Evolutionary conservation across 257 asterid species (phyloP).

Genomic region (Fraxinus quadrangulata): DNA sequence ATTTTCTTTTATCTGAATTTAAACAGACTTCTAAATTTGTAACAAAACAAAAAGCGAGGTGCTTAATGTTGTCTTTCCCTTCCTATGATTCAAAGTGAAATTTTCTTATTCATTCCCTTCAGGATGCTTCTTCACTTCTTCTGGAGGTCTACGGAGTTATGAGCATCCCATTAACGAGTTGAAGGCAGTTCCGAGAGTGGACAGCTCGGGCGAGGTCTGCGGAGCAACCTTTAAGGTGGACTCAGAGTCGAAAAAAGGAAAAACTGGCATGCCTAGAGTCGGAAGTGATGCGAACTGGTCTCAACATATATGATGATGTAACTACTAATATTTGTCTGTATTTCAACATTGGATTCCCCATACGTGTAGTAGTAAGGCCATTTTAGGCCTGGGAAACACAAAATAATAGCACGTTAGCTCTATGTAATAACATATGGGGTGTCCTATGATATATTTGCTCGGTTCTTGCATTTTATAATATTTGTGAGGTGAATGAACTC

Average conservation of each 20-base stretch:
- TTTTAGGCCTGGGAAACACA: not conserved
- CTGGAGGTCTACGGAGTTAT: conserved; percentile 90
- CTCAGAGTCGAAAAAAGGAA: conserved; percentile 57
- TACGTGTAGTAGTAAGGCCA: not conserved
- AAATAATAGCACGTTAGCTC: not conserved
- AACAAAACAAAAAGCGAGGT: not conserved
- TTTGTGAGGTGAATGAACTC: not conserved
- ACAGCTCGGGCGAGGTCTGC: conserved; percentile 88
- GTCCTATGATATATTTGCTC: not conserved
- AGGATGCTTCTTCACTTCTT: conserved; percentile 93
- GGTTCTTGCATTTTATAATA: not conserved
- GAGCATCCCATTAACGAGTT: conserved; percentile 83
- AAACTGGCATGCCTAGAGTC: conserved; percentile 77
- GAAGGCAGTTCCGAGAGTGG: conserved; percentile 91
- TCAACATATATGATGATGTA: conserved; percentile 5
- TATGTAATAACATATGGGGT: conserved; percentile 2
- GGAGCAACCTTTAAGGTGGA: conserved; percentile 88
- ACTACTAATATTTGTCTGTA: not conserved
- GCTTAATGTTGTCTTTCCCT: not conserved
- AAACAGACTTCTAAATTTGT: not conserved
- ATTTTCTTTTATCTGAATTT: too few species aligned
- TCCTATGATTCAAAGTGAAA: not conserved
- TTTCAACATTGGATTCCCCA: not conserved
- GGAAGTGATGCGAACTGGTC: conserved; percentile 82
- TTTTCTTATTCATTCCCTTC: conserved; percentile 7